phyloP scores from a whole-genome alignment of 2,329 filamentous ascomycete genomes.

The Fulvia fulva region DNA sequence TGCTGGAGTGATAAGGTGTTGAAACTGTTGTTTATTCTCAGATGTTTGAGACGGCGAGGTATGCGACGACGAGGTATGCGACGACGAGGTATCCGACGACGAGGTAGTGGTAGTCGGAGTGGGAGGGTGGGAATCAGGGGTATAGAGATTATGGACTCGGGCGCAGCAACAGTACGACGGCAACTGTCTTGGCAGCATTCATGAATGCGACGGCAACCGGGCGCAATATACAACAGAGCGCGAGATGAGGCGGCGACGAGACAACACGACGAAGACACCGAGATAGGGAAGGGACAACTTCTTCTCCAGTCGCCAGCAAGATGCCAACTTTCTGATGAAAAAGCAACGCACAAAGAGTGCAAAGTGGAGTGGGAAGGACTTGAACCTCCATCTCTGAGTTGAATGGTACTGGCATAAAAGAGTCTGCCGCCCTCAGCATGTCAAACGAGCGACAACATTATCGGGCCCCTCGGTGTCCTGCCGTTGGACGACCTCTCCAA shows the following conservation, averaged over 20 bases:
- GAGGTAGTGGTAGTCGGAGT: too few species aligned
- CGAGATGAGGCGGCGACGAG: too few species aligned
- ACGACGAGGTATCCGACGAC: too few species aligned
- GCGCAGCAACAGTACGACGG: too few species aligned
- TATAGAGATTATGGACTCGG: too few species aligned
- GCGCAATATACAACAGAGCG: too few species aligned
- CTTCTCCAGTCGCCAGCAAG: neutral
- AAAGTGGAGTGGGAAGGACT: neutral
- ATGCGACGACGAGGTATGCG: neutral
- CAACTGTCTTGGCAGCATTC: too few species aligned
- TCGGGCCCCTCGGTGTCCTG: neutral
- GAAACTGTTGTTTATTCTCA: too few species aligned
- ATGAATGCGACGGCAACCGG: too few species aligned
- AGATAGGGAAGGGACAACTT: neutral
- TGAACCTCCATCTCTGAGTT: neutral
- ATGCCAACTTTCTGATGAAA: neutral
- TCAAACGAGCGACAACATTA: neutral
- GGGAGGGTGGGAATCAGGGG: too few species aligned
- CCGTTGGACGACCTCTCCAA: neutral
- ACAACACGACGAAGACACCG: too few species aligned
- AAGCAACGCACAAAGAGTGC: neutral
- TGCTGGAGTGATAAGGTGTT: too few species aligned
- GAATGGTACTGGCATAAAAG: neutral
- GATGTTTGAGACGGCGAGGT: neutral
- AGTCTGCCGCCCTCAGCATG: neutral